Evolutionary conservation across 768 basidiomycete genomes (phyloP).

Genomic region (Tephrocybe sp.): DNA sequence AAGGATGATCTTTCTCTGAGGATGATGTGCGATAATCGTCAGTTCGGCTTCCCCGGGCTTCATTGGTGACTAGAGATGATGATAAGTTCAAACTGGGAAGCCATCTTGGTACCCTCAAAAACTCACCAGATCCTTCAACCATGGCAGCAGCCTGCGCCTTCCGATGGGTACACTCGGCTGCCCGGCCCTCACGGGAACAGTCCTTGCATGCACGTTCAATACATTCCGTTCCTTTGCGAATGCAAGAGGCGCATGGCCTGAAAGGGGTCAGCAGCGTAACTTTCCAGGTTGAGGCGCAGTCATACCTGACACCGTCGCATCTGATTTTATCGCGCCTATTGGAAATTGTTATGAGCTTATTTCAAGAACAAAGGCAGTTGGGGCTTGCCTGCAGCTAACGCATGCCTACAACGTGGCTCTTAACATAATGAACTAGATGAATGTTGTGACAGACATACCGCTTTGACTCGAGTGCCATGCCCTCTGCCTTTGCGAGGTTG

Average conservation of each 20-base stretch:
- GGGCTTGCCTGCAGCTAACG: conserved; percentile 53
- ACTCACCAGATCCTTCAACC: conserved; percentile 24
- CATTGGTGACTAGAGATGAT: conserved; percentile 1
- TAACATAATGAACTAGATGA: conserved; percentile 8
- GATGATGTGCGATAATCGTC: conserved; percentile 9
- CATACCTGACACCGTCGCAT: conserved; percentile 58
- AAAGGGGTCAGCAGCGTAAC: not conserved
- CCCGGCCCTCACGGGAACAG: conserved; percentile 44
- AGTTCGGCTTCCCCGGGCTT: conserved; percentile 1
- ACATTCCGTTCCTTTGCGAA: conserved; percentile 52
- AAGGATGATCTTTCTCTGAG: conserved; percentile 13
- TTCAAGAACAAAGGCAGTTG: conserved; percentile 6
- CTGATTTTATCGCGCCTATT: conserved; percentile 61
- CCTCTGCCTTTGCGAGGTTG: conserved; percentile 55
- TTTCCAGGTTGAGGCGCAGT: not conserved
- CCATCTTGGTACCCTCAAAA: not conserved
- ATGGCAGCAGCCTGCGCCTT: conserved; percentile 21
- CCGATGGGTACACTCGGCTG: conserved; percentile 47
- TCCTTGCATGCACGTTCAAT: conserved; percentile 46
- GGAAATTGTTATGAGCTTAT: conserved; percentile 11
- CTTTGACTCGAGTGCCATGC: conserved; percentile 60
- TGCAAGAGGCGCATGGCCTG: conserved; percentile 53
- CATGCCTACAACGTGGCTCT: conserved; percentile 45
- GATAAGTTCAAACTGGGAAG: not conserved
- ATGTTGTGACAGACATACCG: conserved; percentile 37